Evolutionary conservation across 441 rosid genomes (phyloP).

Genomic region (Gossypium aridum): DNA sequence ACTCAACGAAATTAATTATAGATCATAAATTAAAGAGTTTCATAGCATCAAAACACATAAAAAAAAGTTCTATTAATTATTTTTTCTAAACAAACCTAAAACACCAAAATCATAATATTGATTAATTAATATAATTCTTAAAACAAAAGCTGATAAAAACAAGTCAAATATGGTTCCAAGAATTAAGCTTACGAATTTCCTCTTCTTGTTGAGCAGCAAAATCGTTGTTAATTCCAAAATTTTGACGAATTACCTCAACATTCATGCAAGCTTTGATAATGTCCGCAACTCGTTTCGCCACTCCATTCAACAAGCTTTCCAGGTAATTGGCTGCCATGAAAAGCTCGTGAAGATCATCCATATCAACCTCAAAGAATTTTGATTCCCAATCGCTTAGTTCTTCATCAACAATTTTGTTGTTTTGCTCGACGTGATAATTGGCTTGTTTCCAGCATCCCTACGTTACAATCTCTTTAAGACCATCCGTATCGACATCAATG

Average conservation of each 20-base stretch:
- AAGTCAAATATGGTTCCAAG: not conserved
- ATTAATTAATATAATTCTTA: too few species aligned
- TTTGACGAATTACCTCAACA: not conserved
- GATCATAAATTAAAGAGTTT: too few species aligned
- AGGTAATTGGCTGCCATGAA: not conserved
- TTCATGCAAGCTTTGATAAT: not conserved
- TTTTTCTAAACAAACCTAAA: too few species aligned
- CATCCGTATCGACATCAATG: too few species aligned
- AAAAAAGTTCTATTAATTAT: too few species aligned
- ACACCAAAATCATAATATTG: too few species aligned
- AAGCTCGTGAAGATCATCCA: not conserved
- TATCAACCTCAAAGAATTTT: not conserved
- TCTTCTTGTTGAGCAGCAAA: not conserved
- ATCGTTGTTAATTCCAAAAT: not conserved
- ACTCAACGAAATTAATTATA: too few species aligned
- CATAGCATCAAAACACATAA: too few species aligned
- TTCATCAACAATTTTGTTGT: not conserved
- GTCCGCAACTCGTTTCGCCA: not conserved
- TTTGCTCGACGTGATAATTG: not conserved
- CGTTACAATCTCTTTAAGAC: too few species aligned
- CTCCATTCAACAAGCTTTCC: not conserved
- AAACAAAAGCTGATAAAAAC: not conserved
- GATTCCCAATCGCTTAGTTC: not conserved
- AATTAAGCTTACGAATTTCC: not conserved
- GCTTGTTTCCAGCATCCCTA: not conserved